Percentiles rank a stretch among this genome's conserved stretches.
Evolutionary conservation across 2,329 filamentous ascomycete species (phyloP).

Genomic region (Hymenoscyphus fraxineus): DNA sequence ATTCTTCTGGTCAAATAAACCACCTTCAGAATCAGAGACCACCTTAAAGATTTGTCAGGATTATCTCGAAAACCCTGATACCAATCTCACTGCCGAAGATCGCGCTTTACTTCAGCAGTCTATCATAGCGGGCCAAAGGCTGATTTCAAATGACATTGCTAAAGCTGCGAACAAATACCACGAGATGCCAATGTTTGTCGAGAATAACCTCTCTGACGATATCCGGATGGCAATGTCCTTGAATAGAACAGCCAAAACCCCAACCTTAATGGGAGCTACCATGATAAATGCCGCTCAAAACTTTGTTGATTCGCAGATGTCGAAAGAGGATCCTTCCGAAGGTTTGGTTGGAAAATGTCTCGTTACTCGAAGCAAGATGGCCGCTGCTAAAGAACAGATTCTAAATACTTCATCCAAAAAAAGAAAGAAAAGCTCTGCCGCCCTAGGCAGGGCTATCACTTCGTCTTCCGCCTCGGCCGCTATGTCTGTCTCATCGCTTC

Average conservation of each 20-base stretch:
- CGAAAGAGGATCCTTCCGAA: constrained; percentile 23
- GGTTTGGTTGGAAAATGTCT: constrained; percentile 24
- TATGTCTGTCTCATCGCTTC: too few relatives aligned
- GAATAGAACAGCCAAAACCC: constrained; percentile 41
- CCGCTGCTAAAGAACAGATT: constrained; percentile 1
- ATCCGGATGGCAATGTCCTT: constrained; percentile 66
- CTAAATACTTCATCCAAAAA: constrained; percentile 6
- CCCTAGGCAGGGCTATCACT: background rate
- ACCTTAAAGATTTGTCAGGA: constrained; percentile 62
- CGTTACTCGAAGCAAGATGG: constrained; percentile 17
- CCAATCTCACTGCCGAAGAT: constrained; percentile 60
- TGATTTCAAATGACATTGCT: constrained; percentile 60
- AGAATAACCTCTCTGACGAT: constrained; percentile 57
- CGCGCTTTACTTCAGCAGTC: constrained; percentile 57
- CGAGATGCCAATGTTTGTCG: constrained; percentile 72
- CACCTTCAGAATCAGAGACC: constrained; percentile 55
- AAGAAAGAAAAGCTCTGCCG: constrained; percentile 7
- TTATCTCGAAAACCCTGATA: constrained; percentile 62
- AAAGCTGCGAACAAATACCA: constrained; percentile 64
- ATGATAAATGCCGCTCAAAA: constrained; percentile 52
- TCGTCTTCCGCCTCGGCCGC: background rate
- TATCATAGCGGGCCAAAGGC: constrained; percentile 59
- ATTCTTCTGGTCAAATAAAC: constrained; percentile 79
- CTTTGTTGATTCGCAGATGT: constrained; percentile 41
- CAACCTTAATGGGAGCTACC: constrained; percentile 52